Evolutionary conservation across 2,329 filamentous ascomycete genomes (phyloP), one percentile per base, ranked within the genome.

Genomic region (Pseudonectria foliicola): DNA sequence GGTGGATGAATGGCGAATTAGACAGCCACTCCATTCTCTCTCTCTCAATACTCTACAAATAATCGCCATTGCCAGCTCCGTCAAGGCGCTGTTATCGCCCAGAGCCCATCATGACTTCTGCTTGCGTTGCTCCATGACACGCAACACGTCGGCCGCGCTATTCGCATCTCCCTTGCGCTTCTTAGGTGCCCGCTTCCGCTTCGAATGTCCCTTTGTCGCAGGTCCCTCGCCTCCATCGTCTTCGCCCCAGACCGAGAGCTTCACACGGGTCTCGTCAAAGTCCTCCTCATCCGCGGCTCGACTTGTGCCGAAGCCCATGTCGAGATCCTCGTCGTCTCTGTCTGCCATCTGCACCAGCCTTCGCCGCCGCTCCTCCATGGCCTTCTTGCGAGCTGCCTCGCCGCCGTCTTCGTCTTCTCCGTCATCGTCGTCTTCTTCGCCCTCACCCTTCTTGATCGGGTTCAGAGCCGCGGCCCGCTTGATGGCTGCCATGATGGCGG

Each of bases 231-330:
- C 73, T 4, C 67, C 71, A 10, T 66, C 72, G 13, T 71, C 72
- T 2, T 63, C 73, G 14, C 68, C 74, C 69, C 85, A 85, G 50
- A 77, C 65, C 26, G 76, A 78, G 35, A 89, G 60, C 63, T 84
- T 85, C 43, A 86, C 64, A 46, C 73, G 78, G 28, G 67, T 69
- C 14, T 73, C 71, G 27, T 88, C 85, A 44, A 82, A 75, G 44
- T 94, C 89, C 40, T 89, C 89, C 32, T 89, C 88, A 52, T 95
- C 92, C 35, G 85, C 88, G 52, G 86, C 82, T 18, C 90, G 75
- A 53, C 83, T 92, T 13, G 80, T 85, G 24, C 92, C 92, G 54
- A 98, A 96, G 40, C 89, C 90, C 70, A 96, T 77, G 54, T 98
- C 92, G 63, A 98, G 74, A 61, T 98, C 90, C 38, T 90, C 80